Conservation (phyloP, 2,329 filamentous ascomycete species). For the Hypoxylon sp. region DNA sequence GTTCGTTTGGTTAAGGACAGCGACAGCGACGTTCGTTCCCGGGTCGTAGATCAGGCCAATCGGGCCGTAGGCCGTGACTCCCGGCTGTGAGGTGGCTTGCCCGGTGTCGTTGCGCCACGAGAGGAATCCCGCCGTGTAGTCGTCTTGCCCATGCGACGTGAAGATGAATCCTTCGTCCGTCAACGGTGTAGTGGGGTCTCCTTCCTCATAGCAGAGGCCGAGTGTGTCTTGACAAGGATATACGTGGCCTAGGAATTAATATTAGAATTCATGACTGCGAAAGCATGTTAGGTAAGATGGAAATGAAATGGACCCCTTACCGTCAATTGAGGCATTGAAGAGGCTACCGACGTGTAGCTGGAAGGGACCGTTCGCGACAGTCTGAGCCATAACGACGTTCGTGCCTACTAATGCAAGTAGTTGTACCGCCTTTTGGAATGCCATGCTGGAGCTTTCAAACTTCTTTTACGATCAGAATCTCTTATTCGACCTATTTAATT, state of each 20-base stretch:
- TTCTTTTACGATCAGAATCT: neutral
- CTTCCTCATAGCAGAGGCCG: constrained; percentile 11
- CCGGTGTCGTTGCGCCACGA: constrained; percentile 14
- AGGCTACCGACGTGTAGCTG: constrained; percentile 27
- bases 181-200: neutral
- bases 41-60: constrained; percentile 30
- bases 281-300: neutral
- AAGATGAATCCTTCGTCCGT: constrained; percentile 23
- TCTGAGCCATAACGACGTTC: neutral
- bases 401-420: constrained; percentile 1
- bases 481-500: no score
- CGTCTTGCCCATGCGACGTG: constrained; percentile 15
- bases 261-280: neutral
- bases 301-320: constrained; percentile 1
- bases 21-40: constrained; percentile 30
- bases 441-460: constrained; percentile 9
- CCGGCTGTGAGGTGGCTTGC: neutral
- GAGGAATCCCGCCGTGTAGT: constrained; percentile 23
- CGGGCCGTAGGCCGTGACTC: constrained; percentile 8
- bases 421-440: neutral
- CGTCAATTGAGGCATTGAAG: constrained; percentile 20
- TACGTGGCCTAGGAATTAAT: neutral
- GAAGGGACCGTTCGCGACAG: constrained; percentile 27
- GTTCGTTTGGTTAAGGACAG: constrained; percentile 25
- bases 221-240: constrained; percentile 16